Percentiles rank a stretch among this genome's conserved stretches.
phyloP scores from a whole-genome alignment of 495 filamentous ascomycete genomes.

The Sordaria brevicollis region DNA sequence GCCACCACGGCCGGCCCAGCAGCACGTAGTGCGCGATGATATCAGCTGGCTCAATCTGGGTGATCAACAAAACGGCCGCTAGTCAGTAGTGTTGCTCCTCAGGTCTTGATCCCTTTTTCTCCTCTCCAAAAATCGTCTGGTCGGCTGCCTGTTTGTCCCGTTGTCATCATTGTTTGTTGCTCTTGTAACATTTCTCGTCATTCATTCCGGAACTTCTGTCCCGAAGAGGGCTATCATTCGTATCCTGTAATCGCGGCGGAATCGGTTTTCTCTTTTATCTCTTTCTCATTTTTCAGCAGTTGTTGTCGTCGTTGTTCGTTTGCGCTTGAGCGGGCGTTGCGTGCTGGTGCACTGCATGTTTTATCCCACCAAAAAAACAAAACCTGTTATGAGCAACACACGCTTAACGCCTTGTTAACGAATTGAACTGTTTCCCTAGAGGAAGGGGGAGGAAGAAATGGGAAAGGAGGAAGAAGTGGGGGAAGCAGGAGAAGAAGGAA shows the following conservation, averaged over 20 bases:
- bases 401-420: neutral
- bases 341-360: neutral
- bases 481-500: neutral
- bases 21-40: constrained; percentile 30
- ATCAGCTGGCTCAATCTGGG: constrained; percentile 72
- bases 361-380: too few species aligned
- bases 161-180: neutral
- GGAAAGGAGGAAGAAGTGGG: neutral
- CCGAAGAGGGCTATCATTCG: neutral
- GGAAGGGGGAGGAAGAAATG: neutral
- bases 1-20: constrained; percentile 20
- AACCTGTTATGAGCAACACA: neutral
- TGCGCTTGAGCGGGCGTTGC: neutral
- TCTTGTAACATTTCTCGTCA: neutral
- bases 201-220: neutral
- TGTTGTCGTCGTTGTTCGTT: neutral
- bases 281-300: neutral
- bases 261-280: neutral
- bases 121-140: neutral
- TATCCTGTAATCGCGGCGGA: neutral
- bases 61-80: constrained; percentile 10
- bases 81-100: neutral
- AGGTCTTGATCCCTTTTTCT: neutral
- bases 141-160: neutral
- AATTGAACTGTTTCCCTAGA: too few species aligned